phyloP scores from a whole-genome alignment of 2,329 filamentous ascomycete genomes.

The Pseudogymnoascus sp. region DNA sequence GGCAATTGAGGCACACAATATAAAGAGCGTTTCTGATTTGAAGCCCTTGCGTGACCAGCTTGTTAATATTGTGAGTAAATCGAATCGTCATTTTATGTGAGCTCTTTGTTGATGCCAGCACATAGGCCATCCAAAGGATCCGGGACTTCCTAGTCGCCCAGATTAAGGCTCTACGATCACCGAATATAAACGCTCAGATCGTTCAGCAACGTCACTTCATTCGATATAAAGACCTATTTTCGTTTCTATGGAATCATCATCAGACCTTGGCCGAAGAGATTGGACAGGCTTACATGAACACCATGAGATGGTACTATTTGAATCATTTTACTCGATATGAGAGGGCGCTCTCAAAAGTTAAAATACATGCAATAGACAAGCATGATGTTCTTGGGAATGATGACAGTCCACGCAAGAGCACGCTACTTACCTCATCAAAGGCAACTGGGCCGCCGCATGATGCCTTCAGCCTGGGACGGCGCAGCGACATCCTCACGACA shows the following conservation, averaged over 20 bases:
- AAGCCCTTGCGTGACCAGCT: constrained; percentile 79
- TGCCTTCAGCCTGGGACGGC: constrained; percentile 79
- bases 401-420: constrained; percentile 57
- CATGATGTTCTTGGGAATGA: constrained; percentile 78
- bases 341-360: constrained; percentile 74
- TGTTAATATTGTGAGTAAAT: constrained; percentile 58
- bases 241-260: constrained; percentile 77
- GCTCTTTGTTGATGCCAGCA: constrained; percentile 15
- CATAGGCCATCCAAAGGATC: constrained; percentile 79
- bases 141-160: constrained; percentile 90
- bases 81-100: constrained; percentile 7
- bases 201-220: constrained; percentile 91
- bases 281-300: constrained; percentile 88
- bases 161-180: constrained; percentile 87
- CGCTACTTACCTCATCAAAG: constrained; percentile 45
- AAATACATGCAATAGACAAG: constrained; percentile 73
- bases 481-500: constrained; percentile 72
- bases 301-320: constrained; percentile 97
- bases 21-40: constrained; percentile 75
- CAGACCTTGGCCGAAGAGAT: constrained; percentile 82
- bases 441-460: constrained; percentile 61
- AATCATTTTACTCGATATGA: constrained; percentile 88
- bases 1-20: constrained; percentile 49
- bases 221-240: constrained; percentile 78
- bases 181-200: constrained; percentile 93